Percentiles rank a stretch among this genome's conserved stretches.
Evolutionary conservation across 1,284 basidiomycete species (phyloP).

Genomic region (Tilletia horrida): DNA sequence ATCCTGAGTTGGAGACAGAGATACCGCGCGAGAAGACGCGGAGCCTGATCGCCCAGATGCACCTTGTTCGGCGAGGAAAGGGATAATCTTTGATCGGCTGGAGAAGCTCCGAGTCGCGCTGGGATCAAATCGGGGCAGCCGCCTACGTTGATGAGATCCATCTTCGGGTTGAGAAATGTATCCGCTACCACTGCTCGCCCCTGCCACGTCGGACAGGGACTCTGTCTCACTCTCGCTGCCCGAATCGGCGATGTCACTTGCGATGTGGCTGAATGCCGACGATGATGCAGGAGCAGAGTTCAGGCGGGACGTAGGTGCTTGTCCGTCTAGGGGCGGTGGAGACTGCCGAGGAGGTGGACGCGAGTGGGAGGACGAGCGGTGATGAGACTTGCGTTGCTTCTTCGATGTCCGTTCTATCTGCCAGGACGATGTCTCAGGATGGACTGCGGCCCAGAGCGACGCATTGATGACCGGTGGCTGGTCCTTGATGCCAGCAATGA

Average conservation of each 20-base stretch:
- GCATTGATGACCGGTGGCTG: constrained; percentile 39
- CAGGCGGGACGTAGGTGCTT: not conserved
- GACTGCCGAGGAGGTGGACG: not conserved
- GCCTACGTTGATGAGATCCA: not conserved
- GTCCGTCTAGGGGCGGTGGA: not conserved
- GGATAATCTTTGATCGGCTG: not conserved
- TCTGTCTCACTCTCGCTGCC: not conserved
- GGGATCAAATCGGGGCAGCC: constrained; percentile 15
- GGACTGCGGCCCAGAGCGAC: constrained; percentile 38
- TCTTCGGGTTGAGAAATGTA: constrained; percentile 16
- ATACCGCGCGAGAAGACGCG: not conserved
- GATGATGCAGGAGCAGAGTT: not conserved
- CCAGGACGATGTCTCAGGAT: constrained; percentile 39
- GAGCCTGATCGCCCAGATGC: not conserved
- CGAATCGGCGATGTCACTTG: not conserved
- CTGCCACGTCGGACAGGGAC: not conserved
- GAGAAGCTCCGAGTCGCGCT: constrained; percentile 15
- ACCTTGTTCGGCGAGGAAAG: not conserved
- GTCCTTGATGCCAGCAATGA: constrained; percentile 32
- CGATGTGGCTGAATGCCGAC: not conserved
- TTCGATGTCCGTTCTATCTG: constrained; percentile 28
- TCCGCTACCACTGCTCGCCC: not conserved
- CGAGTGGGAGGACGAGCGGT: not conserved
- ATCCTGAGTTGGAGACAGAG: not conserved
- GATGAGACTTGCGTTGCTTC: constrained; percentile 1